These are phyloP conservation scores for Komagataella kurtzmanii DNA, from an alignment of 805 yeast genomes.

Conservation along the genomic window DNA sequence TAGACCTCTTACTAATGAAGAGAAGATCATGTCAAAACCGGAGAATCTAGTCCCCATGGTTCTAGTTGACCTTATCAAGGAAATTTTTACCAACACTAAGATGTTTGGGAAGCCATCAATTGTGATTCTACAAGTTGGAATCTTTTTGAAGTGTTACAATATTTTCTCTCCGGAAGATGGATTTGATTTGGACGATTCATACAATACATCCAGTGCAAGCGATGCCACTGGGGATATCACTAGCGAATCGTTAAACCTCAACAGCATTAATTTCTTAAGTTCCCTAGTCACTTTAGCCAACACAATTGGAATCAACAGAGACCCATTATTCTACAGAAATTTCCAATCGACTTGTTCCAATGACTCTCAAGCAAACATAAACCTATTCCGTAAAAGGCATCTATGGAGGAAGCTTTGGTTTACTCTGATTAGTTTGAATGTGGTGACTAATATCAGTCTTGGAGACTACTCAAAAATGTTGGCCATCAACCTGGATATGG, in stretches of 20 bases:
- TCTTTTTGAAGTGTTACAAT: constrained; percentile 41
- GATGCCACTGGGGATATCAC: constrained; percentile 16
- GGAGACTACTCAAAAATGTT: constrained; percentile 23
- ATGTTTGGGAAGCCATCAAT: constrained; percentile 30
- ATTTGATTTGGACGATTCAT: constrained; percentile 25
- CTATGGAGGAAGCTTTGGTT: constrained; percentile 27
- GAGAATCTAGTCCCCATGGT: constrained; percentile 27
- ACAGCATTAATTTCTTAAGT: constrained; percentile 19
- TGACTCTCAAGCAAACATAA: constrained; percentile 13
- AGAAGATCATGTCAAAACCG: constrained; percentile 20
- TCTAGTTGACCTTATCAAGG: constrained; percentile 29
- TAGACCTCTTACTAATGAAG: constrained; percentile 15
- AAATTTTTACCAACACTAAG: constrained; percentile 26
- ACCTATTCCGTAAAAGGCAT: constrained; percentile 20
- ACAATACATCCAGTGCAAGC: constrained; percentile 14
- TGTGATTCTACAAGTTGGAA: constrained; percentile 44
- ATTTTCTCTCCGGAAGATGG: constrained; percentile 47
- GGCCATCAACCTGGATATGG: constrained; percentile 21
- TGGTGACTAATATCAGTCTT: constrained; percentile 20
- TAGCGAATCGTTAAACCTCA: constrained; percentile 14
- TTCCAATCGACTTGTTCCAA: constrained; percentile 11
- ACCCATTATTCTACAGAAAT: constrained; percentile 27
- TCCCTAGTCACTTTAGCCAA: constrained; percentile 29
- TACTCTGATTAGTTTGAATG: constrained; percentile 18
- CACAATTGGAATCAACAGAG: constrained; percentile 33